A percentile compares a stretch with the other conserved stretches of the same genome.
Evolutionary conservation across 345 rosid species (phyloP).

Genomic region (Euphorbia peplus): DNA sequence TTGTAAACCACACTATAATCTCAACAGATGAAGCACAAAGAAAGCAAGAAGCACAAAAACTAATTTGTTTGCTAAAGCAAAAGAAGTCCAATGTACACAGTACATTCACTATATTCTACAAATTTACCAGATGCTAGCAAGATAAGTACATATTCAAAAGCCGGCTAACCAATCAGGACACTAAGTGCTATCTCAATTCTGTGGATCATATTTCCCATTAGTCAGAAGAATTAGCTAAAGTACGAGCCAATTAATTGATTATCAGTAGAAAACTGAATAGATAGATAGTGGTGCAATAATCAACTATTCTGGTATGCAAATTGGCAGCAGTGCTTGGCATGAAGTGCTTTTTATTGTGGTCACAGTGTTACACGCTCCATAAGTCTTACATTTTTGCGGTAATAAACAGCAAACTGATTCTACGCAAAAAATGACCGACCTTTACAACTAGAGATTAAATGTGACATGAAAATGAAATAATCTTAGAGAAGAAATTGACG

Average conservation of each 20-base stretch:
- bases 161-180: not conserved
- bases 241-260: not conserved
- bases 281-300: not conserved
- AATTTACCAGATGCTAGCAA: not conserved
- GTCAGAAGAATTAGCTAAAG: not conserved
- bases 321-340: not conserved
- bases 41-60: not conserved
- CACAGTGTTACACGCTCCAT: not conserved
- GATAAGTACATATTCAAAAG: not conserved
- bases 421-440: not conserved
- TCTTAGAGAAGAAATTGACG: not conserved
- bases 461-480: not conserved
- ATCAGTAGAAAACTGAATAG: too few relatives aligned
- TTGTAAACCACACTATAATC: not conserved
- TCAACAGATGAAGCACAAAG: not conserved
- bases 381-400: conserved; percentile 1
- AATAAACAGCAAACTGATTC: not conserved
- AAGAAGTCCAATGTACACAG: too few relatives aligned
- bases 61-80: not conserved
- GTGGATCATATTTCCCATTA: not conserved
- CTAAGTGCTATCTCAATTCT: not conserved
- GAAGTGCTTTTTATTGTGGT: not conserved
- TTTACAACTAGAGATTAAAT: not conserved
- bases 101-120: not conserved
- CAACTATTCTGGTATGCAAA: conserved; percentile 3